Conservation (phyloP, 805 yeast species). For the Maudiozyma barnettii region DNA sequence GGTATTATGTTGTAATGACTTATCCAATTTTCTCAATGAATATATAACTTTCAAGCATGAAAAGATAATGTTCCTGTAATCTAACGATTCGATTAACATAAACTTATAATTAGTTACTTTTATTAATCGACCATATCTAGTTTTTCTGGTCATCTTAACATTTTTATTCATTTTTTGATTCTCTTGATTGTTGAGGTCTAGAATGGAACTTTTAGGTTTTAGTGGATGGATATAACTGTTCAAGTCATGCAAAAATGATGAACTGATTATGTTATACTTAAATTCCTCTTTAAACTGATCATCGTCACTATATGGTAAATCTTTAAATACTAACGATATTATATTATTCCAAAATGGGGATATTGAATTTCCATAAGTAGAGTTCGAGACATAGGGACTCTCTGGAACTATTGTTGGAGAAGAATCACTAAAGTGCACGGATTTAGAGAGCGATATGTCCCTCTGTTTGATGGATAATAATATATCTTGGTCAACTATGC, state of each 20-base stretch:
- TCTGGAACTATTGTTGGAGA: conserved; percentile 23
- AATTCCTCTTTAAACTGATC: conserved; percentile 40
- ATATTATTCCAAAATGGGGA: background rate
- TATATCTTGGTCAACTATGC: background rate
- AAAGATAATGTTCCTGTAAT: conserved; percentile 6
- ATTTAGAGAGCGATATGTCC: conserved; percentile 17
- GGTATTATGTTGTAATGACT: background rate
- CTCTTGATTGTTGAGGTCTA: conserved; percentile 12
- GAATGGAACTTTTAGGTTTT: conserved; percentile 14
- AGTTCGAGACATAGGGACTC: conserved; percentile 7
- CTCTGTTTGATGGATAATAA: background rate
- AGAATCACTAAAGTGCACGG: conserved; percentile 12
- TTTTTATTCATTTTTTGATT: conserved; percentile 1
- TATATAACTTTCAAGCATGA: background rate
- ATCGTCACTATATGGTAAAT: conserved; percentile 6
- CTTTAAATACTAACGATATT: conserved; percentile 6
- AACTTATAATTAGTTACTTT: conserved; percentile 3
- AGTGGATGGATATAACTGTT: conserved; percentile 21
- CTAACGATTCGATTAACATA: conserved; percentile 5
- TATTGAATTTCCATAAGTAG: background rate
- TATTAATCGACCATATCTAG: conserved; percentile 17
- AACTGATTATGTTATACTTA: conserved; percentile 40
- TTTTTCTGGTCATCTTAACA: conserved; percentile 7
- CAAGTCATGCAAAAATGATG: conserved; percentile 37
- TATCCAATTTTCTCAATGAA: background rate